These are phyloP conservation scores for Penicillium glabrum DNA, from an alignment of 2,329 filamentous ascomycete genomes.

Conservation along the genomic window DNA sequence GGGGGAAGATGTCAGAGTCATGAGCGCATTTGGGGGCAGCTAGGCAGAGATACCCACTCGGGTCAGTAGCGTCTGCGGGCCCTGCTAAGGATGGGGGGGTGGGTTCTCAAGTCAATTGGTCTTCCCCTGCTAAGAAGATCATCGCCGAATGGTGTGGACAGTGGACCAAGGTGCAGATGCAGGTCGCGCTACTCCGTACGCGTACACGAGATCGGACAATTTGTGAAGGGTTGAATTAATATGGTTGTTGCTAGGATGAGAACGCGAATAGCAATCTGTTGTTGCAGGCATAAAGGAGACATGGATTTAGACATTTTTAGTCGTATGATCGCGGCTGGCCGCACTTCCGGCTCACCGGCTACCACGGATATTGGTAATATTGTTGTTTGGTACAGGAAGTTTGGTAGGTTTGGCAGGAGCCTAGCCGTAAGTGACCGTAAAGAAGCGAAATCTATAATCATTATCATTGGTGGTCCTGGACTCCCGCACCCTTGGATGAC, in stretches of 20 bases:
- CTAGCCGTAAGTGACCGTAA: neutral
- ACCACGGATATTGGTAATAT: neutral
- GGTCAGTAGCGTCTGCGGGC: conserved; percentile 5
- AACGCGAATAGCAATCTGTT: neutral
- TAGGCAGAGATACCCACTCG: conserved; percentile 11
- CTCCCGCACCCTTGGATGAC: conserved; percentile 6
- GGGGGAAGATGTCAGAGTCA: conserved; percentile 8
- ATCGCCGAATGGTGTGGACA: neutral
- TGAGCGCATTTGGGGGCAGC: conserved; percentile 1
- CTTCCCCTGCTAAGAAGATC: conserved; percentile 6
- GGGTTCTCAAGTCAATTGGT: conserved; percentile 9
- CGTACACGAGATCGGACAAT: neutral
- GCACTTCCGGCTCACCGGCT: conserved; percentile 7
- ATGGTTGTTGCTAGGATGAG: neutral
- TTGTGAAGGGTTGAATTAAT: neutral
- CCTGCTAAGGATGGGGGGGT: conserved; percentile 3
- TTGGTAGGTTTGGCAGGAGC: neutral
- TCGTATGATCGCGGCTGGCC: conserved; percentile 12
- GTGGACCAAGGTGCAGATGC: conserved; percentile 2
- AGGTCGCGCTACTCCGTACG: neutral
- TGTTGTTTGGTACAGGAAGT: neutral
- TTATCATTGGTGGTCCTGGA: neutral
- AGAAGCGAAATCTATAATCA: neutral
- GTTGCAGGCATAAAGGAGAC: conserved; percentile 1
- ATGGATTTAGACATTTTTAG: neutral